These are phyloP conservation scores for Theileria annulata DNA, from an alignment of 169 alveolate species.

Conservation along the genomic window DNA sequence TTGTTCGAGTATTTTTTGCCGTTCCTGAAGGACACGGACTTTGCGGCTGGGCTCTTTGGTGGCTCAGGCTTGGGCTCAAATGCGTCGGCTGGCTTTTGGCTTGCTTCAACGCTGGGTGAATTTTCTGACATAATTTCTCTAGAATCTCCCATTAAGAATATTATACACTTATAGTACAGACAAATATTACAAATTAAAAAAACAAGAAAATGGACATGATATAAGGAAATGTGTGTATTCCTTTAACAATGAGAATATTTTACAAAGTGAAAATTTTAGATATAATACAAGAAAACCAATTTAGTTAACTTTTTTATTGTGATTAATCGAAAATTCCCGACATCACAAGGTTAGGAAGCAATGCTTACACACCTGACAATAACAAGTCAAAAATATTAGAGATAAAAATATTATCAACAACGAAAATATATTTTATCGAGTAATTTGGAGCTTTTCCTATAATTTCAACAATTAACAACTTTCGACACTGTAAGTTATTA, in stretches of 20 bases:
- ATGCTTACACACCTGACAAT: slow-evolving; percentile 35
- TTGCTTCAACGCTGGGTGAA: slow-evolving; percentile 7
- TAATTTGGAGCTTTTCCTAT: not conserved
- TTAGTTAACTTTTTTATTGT: slow-evolving; percentile 5
- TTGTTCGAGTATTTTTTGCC: slow-evolving; percentile 25
- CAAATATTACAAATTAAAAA: slow-evolving; percentile 5
- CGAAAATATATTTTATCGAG: not conserved
- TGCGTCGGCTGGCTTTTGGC: not conserved
- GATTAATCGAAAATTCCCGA: slow-evolving; percentile 23
- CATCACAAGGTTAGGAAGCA: slow-evolving; percentile 10
- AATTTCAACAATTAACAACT: not conserved
- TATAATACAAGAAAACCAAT: slow-evolving; percentile 13
- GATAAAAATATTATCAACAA: not conserved
- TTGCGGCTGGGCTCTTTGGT: slow-evolving; percentile 11
- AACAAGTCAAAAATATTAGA: not conserved
- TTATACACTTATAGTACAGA: slow-evolving; percentile 6
- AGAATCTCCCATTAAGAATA: slow-evolving; percentile 5
- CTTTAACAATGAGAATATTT: not conserved
- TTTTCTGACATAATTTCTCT: not conserved
- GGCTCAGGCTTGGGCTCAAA: slow-evolving; percentile 1
- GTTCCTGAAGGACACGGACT: slow-evolving; percentile 15
- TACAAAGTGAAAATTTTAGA: not conserved
- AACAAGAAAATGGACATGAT: not conserved
- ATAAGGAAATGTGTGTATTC: not conserved
- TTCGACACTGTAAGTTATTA: not conserved